Evolutionary conservation across 176 grass and related monocot genomes (phyloP), one percentile per base, ranked within the genome.

Genomic region (Saccharum officinarum): DNA sequence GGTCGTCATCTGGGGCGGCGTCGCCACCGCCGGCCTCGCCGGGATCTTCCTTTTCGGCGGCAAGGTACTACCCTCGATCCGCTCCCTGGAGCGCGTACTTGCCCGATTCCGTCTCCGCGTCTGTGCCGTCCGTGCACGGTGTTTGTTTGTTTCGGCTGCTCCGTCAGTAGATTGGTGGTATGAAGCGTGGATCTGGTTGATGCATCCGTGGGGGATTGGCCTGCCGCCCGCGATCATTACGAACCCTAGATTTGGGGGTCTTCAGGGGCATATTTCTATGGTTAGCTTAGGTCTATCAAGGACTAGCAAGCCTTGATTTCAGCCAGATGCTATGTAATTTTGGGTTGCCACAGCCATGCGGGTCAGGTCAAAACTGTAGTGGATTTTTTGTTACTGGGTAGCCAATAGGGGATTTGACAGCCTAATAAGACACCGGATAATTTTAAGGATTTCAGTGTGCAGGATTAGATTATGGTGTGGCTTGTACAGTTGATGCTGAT

Each of bases 1-100:
- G 4, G 73, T 94, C 1, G 80, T 92, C 86, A 91, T 94, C 59
- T 97, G 95, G 86, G 92, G 95, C 62, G 74, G 92, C 81, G 69
- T 91, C 69, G 92, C 86, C 90, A 85, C 95, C 82, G 88, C 86
- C 7, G 88, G 92, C 55, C 84, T 94, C 69, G 84, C 92, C 69
- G 90, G 90, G 20, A 17, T 92, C 80, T 92, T 94, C 90, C 73
- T 92, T 84, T 87, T 94, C 47, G 90, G 92, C 67, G 81, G 88
- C 66, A 97, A 97, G 90, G 94, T 97, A 64, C 63, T 33, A 18
- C 10, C 62, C 17, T 45, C 26, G 3, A 9, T n/a, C 1, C 9
- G 17, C 0, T 15, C 3, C 57, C 50, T 55, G 50, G 50, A 55
- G 7, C 6, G 2, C 23, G 23, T 46, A 15, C 15, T n/a, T 0